Evolutionary conservation across 2,329 filamentous ascomycete species (phyloP), one percentile per base, ranked within the genome.

Genomic region (Arthroderma sp.): DNA sequence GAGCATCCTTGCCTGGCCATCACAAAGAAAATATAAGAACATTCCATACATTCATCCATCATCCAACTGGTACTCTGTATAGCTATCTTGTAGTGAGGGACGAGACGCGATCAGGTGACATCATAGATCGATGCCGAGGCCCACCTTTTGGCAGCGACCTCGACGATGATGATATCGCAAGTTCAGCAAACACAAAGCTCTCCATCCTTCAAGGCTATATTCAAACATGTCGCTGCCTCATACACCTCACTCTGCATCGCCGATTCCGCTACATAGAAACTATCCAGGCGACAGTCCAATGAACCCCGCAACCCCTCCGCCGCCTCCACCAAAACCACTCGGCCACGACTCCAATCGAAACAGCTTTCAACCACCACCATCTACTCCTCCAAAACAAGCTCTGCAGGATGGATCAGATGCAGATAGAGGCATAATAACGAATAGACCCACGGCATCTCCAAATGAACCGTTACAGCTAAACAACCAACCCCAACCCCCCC

Each of bases 321-420:
- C 79, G 6, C 81, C 80, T 10, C 82, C 83, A 1, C 83, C 83
- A 1, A 86, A 86, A 59, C 78, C 81, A 10, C 73, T 69, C 53
- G 81, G 75, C 61, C 80, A 81, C 60, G 81, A 85, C 52, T 67
- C 74, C 42, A 84, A 77, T 61, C 77, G 80, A 49, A 71, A 77
- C 50, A 74, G 74, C 55, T 85, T 81, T 27, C 81, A 82, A 1
- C 67, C 66, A 6, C 67, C 66, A 6, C 64, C 59, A 46, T 46
- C 43, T 10, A 50, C 66, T 52, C 44, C 60, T 43, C 49, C 60
- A 50, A 51, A 50, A 52, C 36, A 47, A 46, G 47, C 57, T 22
- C 47, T 57, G 49, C 50, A 52, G 6, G 29, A 36, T 7, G 34
- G 36, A 9, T 44, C 52, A 36, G 10, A 49, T 45, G 32, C 43